phyloP scores from a whole-genome alignment of 345 rosid species.

The Boechera retrofracta region DNA sequence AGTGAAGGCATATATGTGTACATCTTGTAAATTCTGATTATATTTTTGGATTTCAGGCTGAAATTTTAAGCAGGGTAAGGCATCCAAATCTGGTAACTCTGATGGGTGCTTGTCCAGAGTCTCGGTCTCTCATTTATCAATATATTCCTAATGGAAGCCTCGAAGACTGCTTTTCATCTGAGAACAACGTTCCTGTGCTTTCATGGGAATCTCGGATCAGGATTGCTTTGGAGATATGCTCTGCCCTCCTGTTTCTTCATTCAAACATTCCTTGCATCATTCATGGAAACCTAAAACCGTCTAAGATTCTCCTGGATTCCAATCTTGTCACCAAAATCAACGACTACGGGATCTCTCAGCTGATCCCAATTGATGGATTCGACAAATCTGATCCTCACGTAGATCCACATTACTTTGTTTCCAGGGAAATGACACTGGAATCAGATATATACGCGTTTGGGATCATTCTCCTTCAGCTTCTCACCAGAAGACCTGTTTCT shows the following conservation, averaged over 20 bases:
- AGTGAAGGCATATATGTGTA: neutral
- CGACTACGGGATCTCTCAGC: conserved; percentile 67
- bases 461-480: conserved; percentile 73
- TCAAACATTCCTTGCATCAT: conserved; percentile 72
- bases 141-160: conserved; percentile 76
- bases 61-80: conserved; percentile 75
- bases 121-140: conserved; percentile 79
- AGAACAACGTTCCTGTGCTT: conserved; percentile 58
- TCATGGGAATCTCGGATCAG: conserved; percentile 68
- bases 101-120: conserved; percentile 82
- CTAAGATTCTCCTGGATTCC: conserved; percentile 80
- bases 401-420: conserved; percentile 64
- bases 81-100: conserved; percentile 86
- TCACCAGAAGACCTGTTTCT: conserved; percentile 66
- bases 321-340: conserved; percentile 68
- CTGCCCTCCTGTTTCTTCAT: conserved; percentile 85
- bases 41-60: conserved; percentile 41
- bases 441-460: conserved; percentile 85
- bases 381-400: conserved; percentile 46
- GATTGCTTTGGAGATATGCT: conserved; percentile 80
- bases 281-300: conserved; percentile 84
- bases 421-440: conserved; percentile 55
- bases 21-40: conserved; percentile 4
- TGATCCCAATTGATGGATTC: conserved; percentile 50
- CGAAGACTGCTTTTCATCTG: conserved; percentile 65